These are phyloP conservation scores for Besnoitia besnoiti DNA, from an alignment of 169 alveolate genomes.

Conservation along the genomic window DNA sequence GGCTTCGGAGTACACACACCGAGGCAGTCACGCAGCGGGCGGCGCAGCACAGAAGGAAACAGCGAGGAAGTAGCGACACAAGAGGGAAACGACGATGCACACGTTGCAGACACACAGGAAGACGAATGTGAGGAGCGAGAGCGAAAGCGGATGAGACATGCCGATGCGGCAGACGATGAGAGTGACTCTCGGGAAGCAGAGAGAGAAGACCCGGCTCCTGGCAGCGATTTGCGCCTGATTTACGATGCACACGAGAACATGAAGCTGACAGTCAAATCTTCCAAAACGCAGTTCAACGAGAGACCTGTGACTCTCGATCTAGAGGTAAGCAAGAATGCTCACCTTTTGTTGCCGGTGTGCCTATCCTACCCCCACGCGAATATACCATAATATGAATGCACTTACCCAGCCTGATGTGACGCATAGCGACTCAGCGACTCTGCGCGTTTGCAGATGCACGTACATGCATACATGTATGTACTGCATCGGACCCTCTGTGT, in stretches of 20 bases:
- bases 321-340: neutral
- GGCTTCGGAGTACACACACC: neutral
- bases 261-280: neutral
- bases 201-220: neutral
- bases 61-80: neutral
- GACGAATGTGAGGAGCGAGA: neutral
- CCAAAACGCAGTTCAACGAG: neutral
- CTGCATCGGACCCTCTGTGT: neutral
- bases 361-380: neutral
- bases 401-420: neutral
- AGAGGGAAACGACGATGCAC: neutral
- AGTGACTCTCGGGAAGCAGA: neutral
- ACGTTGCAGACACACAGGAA: neutral
- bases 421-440: neutral
- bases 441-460: neutral
- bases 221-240: neutral
- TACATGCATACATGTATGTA: neutral
- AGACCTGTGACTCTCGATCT: neutral
- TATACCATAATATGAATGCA: neutral
- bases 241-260: neutral
- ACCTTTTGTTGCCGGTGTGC: neutral
- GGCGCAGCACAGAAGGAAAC: neutral
- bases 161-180: neutral
- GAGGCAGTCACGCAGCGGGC: neutral
- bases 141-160: neutral